Percentiles rank a stretch among this genome's conserved stretches.
Evolutionary conservation across 257 asterid species (phyloP).

Genomic region (Buddleja alternifolia): DNA sequence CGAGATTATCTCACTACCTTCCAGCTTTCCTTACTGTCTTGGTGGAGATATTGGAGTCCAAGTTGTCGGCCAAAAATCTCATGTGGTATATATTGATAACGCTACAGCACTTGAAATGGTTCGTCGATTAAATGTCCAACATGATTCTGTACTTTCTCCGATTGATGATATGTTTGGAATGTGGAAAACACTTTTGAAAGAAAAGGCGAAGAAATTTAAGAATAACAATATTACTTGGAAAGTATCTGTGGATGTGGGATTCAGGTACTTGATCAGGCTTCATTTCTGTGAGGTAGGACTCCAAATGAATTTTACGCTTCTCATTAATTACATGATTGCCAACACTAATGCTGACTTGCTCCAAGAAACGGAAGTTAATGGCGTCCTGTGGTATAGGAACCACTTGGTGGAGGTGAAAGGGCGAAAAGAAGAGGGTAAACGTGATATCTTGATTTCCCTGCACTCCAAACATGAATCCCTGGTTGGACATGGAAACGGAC

Average conservation of each 20-base stretch:
- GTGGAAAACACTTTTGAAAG: constrained; percentile 41
- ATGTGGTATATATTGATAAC: constrained; percentile 48
- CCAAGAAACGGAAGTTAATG: constrained; percentile 38
- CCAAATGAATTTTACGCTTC: constrained; percentile 36
- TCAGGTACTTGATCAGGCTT: too few relatives aligned
- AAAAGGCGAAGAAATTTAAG: constrained; percentile 25
- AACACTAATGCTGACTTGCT: constrained; percentile 44
- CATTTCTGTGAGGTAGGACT: constrained; percentile 43
- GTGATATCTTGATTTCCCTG: constrained; percentile 45
- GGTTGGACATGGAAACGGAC: constrained; percentile 34
- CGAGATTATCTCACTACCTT: constrained; percentile 47
- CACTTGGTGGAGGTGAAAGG: constrained; percentile 62
- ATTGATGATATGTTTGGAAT: constrained; percentile 50
- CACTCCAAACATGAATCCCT: constrained; percentile 33
- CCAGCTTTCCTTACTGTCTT: constrained; percentile 50
- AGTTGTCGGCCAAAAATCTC: constrained; percentile 55
- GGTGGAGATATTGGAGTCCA: constrained; percentile 41
- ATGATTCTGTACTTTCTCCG: constrained; percentile 39
- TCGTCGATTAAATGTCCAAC: constrained; percentile 47
- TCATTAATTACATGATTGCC: constrained; percentile 45
- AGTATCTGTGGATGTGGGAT: too few relatives aligned
- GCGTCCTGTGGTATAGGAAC: constrained; percentile 51
- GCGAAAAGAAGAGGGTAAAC: constrained; percentile 51
- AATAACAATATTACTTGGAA: constrained; percentile 43
- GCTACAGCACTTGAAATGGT: constrained; percentile 64